Evolutionary conservation across 257 asterid genomes (phyloP).

Genomic region (Solanum okadae): DNA sequence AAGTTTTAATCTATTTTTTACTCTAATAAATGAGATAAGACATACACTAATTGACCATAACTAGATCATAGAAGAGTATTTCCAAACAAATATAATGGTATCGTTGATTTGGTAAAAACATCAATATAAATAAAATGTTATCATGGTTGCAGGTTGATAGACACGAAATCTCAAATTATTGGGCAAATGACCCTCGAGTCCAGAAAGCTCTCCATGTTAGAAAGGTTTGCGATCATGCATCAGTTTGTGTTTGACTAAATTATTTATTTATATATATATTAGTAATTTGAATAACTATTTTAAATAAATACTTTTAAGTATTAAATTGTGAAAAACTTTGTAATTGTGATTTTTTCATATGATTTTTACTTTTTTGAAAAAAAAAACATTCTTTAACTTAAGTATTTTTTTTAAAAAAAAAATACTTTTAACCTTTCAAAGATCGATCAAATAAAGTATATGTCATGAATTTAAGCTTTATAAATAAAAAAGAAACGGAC

Average conservation of each 20-base stretch:
- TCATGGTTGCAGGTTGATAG: conserved; percentile 9
- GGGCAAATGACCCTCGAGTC: conserved; percentile 30
- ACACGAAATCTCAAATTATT: conserved; percentile 6
- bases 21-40: background rate
- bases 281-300: background rate
- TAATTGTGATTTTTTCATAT: too few relatives aligned
- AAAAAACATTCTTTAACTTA: too few relatives aligned
- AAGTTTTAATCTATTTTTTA: too few relatives aligned
- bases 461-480: background rate
- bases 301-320: background rate
- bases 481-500: background rate
- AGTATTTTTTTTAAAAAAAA: too few relatives aligned
- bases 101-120: background rate
- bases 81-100: background rate
- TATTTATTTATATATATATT: background rate
- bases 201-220: conserved; percentile 27
- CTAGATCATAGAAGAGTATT: background rate
- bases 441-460: background rate
- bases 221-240: conserved; percentile 3
- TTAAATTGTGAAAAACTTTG: background rate
- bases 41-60: background rate
- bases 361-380: too few relatives aligned
- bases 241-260: background rate
- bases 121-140: background rate
- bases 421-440: background rate